Evolutionary conservation across 2,329 filamentous ascomycete species (phyloP).

Genomic region (Rhexocercosporidium sp.): DNA sequence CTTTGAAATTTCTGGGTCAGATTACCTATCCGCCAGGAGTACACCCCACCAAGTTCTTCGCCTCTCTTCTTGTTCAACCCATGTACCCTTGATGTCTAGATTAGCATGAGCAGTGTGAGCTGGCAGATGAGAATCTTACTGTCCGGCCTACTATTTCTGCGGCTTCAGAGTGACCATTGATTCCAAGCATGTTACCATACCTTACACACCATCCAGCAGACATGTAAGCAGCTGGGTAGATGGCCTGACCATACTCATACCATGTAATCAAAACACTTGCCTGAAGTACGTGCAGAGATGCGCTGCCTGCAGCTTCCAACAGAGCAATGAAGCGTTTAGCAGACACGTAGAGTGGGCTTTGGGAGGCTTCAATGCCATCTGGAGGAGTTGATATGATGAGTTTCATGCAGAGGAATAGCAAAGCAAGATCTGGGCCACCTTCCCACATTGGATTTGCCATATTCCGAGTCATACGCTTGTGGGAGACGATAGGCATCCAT

Average conservation of each 20-base stretch:
- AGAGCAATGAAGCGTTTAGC: slow-evolving; percentile 49
- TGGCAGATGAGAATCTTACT: slow-evolving; percentile 34
- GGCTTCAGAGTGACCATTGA: slow-evolving; percentile 45
- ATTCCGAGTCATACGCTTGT: slow-evolving; percentile 48
- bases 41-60: slow-evolving; percentile 55
- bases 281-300: slow-evolving; percentile 52
- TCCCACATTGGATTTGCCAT: slow-evolving; percentile 49
- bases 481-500: slow-evolving; percentile 55
- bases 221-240: slow-evolving; percentile 57
- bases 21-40: slow-evolving; percentile 51
- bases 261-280: slow-evolving; percentile 51
- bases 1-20: neutral
- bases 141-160: slow-evolving; percentile 46
- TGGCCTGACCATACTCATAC: slow-evolving; percentile 54
- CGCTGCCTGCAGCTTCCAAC: slow-evolving; percentile 49
- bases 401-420: slow-evolving; percentile 56
- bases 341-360: slow-evolving; percentile 48
- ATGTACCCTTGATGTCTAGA: slow-evolving; percentile 44
- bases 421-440: slow-evolving; percentile 51
- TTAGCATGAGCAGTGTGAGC: neutral
- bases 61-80: slow-evolving; percentile 54
- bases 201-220: slow-evolving; percentile 51
- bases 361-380: slow-evolving; percentile 44
- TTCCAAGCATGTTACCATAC: slow-evolving; percentile 52
- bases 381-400: slow-evolving; percentile 47